Evolutionary conservation across 2,329 filamentous ascomycete species (phyloP), one percentile per base, ranked within the genome.

Genomic region (Cryphonectria parasitica): DNA sequence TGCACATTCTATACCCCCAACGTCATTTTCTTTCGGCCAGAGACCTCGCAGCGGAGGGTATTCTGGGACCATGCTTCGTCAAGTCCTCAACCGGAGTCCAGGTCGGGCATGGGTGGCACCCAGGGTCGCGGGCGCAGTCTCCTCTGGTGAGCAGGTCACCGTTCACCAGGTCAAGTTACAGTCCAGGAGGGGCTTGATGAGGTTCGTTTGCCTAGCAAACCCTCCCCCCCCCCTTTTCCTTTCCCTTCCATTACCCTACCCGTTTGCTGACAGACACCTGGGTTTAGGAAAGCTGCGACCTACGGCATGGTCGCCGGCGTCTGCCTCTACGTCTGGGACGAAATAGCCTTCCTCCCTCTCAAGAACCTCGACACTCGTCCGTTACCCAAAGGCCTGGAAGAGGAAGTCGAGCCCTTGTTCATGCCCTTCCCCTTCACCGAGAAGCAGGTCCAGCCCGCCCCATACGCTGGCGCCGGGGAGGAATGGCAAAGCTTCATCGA

Each of bases 401-500:
- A 83, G 2, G 81, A 84, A 3, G 80, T 82, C 19, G 82, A 85
- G 25, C 79, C 84, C 1, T 74, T 85, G 6, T 91, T 91, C 72
- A 84, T 92, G 10, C 88, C 90, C 0, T 86, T 92, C 67, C 88
- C 89, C 3, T 88, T 88, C 60, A 89, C 87, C 2, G 87, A 83
- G 0, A 83, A 83, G 65, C 74, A 82, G 70, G 79, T 88, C 25
- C 79, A 82, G 22, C 82, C 84, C 41, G 76, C 79, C 41, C 86
- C 85, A 2, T 91, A 90, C 76, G 82, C 82, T 71, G 84, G 84
- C 66, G 82, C 80, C 36, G 89, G 91, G 74, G 89, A 89, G 2
- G 90, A 92, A 77, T 92, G 88, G 88, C 81, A 83, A 72, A 82
- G 83, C 64, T 92, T 90, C 73, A 76, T 89, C 22, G 85, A 85